Conservation (phyloP, 2,329 filamentous ascomycete genomes). For the Penicillium italicum region DNA sequence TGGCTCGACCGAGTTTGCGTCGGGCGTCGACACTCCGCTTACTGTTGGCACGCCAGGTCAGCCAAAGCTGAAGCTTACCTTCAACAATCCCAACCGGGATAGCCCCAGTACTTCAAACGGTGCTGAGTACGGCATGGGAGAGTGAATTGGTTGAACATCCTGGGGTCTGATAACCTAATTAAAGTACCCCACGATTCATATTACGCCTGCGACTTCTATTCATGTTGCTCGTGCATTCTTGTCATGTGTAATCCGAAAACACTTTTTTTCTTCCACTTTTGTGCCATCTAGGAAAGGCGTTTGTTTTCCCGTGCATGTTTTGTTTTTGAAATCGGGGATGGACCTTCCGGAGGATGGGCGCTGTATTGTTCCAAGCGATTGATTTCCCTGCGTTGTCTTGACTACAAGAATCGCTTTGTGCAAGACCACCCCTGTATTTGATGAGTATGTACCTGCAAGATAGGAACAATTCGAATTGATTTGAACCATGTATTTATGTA, state of each 20-base stretch:
- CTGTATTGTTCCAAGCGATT: constrained; percentile 11
- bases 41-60: constrained; percentile 55
- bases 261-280: constrained; percentile 1
- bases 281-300: constrained; percentile 13
- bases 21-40: constrained; percentile 58
- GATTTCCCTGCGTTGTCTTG: constrained; percentile 7
- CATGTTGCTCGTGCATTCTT: constrained; percentile 6
- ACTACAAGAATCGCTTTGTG: background rate
- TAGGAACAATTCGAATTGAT: constrained; percentile 8
- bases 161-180: background rate
- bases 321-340: constrained; percentile 11
- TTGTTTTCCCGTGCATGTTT: constrained; percentile 6
- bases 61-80: constrained; percentile 65
- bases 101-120: constrained; percentile 33
- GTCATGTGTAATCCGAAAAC: constrained; percentile 14
- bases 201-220: background rate
- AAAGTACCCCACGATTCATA: background rate
- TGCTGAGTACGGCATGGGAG: constrained; percentile 32
- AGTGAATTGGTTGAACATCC: constrained; percentile 19
- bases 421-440: constrained; percentile 10
- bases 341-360: constrained; percentile 8
- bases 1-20: constrained; percentile 50
- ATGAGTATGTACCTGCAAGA: constrained; percentile 14
- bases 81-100: constrained; percentile 45
- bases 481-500: background rate